Percentiles rank a stretch among this genome's conserved stretches.
These are phyloP conservation scores for Obelidium mucronatum DNA, from an alignment of 192 early-diverging fungal genomes.

Conservation along the genomic window DNA sequence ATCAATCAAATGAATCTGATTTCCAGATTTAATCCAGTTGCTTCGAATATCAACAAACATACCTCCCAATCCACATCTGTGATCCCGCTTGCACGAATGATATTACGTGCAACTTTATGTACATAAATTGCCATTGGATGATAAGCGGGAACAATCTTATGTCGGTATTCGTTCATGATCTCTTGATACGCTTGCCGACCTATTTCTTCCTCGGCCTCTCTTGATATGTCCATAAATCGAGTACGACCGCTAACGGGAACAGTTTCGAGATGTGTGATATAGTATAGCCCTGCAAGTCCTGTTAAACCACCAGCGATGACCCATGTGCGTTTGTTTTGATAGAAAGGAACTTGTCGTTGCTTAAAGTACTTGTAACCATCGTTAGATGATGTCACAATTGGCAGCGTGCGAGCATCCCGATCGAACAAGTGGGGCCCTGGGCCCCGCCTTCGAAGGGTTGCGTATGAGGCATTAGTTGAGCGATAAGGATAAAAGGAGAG, in stretches of 20 bases:
- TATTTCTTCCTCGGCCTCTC: conserved; percentile 66
- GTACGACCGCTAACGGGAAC: conserved; percentile 72
- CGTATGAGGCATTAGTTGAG: neutral
- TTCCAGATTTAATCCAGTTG: neutral
- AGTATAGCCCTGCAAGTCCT: conserved; percentile 25
- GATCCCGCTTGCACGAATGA: conserved; percentile 73
- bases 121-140: conserved; percentile 74
- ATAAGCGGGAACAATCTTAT: conserved; percentile 71
- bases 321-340: conserved; percentile 8
- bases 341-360: conserved; percentile 18
- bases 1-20: conserved; percentile 81
- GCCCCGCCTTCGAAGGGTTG: neutral
- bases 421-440: no score
- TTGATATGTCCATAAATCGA: conserved; percentile 73
- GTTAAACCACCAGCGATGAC: neutral
- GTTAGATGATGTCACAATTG: no score
- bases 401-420: no score
- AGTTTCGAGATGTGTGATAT: conserved; percentile 68
- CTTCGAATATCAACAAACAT: neutral
- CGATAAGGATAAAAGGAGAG: neutral
- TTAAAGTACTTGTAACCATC: neutral
- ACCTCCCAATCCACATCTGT: conserved; percentile 81
- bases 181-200: conserved; percentile 74
- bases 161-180: conserved; percentile 69
- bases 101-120: conserved; percentile 67